Percentiles rank a stretch among this genome's conserved stretches.
Conservation (phyloP, 2,329 filamentous ascomycete genomes). For the Nemania diffusa region DNA sequence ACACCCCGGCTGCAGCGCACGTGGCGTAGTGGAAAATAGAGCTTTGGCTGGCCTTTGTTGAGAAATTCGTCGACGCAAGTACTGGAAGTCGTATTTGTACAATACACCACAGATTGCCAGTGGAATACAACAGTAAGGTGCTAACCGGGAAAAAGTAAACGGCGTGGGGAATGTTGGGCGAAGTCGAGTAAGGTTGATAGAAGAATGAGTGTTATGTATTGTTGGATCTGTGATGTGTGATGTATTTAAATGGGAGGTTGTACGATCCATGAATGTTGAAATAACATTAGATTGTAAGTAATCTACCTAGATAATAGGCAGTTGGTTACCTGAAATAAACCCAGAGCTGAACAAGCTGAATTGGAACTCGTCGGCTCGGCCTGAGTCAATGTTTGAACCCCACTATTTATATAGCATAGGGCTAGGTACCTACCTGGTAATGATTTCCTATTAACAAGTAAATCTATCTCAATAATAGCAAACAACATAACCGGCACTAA, state of each 20-base stretch:
- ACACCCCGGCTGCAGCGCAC: neutral
- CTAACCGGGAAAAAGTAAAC: neutral
- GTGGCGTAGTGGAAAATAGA: neutral
- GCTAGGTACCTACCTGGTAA: too few relatives aligned
- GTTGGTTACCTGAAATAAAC: neutral
- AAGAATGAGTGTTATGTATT: neutral
- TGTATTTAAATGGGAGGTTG: neutral
- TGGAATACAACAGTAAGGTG: neutral
- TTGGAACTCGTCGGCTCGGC: slow-evolving; percentile 5
- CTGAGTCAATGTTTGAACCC: slow-evolving; percentile 20
- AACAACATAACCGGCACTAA: too few relatives aligned
- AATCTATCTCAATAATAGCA: too few relatives aligned
- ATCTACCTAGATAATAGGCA: neutral
- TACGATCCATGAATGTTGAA: neutral
- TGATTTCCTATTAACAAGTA: too few relatives aligned
- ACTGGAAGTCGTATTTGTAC: neutral
- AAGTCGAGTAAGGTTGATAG: neutral
- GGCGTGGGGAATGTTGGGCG: neutral
- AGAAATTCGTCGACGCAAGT: neutral
- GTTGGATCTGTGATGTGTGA: neutral
- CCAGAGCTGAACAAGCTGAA: slow-evolving; percentile 5
- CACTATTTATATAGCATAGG: too few relatives aligned
- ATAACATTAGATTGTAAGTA: neutral
- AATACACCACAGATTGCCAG: neutral
- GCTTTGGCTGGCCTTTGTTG: neutral